Evolutionary conservation across 148 eudicot genomes (phyloP).

Genomic region (Nepenthes mirabilis): DNA sequence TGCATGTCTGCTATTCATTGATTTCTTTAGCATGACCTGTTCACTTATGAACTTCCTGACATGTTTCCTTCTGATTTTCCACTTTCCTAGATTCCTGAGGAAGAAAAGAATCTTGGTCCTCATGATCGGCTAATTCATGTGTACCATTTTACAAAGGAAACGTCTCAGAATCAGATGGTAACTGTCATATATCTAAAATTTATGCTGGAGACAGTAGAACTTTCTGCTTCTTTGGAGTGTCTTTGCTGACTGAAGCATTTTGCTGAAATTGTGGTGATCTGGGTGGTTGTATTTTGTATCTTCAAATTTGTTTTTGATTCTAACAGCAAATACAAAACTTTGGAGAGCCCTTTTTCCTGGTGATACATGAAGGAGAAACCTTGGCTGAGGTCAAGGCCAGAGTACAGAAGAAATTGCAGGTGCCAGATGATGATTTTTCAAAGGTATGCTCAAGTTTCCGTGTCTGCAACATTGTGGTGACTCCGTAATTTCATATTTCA

Average conservation of each 20-base stretch:
- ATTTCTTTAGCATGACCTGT: too few species aligned
- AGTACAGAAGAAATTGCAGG: conserved; percentile 73
- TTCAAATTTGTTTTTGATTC: background rate
- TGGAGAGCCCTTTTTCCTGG: conserved; percentile 92
- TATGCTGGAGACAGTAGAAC: background rate
- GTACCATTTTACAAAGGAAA: conserved; percentile 86
- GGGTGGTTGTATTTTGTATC: background rate
- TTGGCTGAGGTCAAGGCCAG: conserved; percentile 73
- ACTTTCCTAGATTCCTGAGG: conserved; percentile 74
- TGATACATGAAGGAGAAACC: conserved; percentile 80
- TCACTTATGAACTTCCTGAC: background rate
- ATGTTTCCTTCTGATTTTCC: background rate
- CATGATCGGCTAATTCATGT: conserved; percentile 86
- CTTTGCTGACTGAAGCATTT: background rate
- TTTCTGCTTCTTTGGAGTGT: background rate
- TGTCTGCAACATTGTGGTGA: background rate
- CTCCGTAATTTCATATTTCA: background rate
- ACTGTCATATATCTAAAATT: background rate
- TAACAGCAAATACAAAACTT: conserved; percentile 84
- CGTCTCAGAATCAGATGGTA: conserved; percentile 80
- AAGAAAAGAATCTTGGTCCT: conserved; percentile 79
- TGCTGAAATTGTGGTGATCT: background rate
- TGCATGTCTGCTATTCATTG: background rate
- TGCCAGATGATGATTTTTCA: conserved; percentile 83
- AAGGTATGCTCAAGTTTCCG: conserved; percentile 34